These are phyloP conservation scores for Neopestalotiopsis clavispora DNA, from an alignment of 2,329 filamentous ascomycete species.

Conservation along the genomic window DNA sequence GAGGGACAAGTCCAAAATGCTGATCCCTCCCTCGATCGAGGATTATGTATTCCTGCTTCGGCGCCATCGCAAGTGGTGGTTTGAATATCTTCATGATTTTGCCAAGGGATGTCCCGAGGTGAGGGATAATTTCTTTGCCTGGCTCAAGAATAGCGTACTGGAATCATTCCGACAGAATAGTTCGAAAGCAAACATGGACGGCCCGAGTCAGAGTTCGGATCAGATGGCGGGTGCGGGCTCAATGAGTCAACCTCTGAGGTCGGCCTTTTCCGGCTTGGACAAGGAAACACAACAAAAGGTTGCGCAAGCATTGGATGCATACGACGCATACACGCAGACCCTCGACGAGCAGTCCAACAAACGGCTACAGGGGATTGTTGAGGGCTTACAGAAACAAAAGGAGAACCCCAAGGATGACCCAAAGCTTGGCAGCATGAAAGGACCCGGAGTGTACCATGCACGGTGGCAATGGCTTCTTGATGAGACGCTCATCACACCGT, in stretches of 20 bases:
- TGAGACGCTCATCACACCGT: constrained; percentile 70
- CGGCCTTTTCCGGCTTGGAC: constrained; percentile 53
- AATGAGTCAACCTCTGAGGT: constrained; percentile 45
- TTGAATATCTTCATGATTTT: constrained; percentile 74
- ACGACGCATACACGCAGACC: constrained; percentile 62
- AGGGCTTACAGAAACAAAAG: constrained; percentile 19
- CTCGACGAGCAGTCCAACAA: constrained; percentile 58
- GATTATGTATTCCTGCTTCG: constrained; percentile 73
- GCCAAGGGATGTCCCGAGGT: constrained; percentile 71
- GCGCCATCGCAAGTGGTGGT: constrained; percentile 66
- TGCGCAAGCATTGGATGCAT: constrained; percentile 59
- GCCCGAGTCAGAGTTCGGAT: neutral
- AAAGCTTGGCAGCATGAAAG: constrained; percentile 46
- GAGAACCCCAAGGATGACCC: constrained; percentile 22
- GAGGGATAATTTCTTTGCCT: constrained; percentile 62
- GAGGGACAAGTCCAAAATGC: constrained; percentile 36
- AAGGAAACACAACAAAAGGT: constrained; percentile 50
- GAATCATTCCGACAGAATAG: constrained; percentile 51
- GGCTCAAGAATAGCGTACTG: constrained; percentile 61
- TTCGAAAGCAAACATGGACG: no score
- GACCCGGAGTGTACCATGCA: constrained; percentile 74
- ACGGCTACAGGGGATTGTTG: constrained; percentile 63
- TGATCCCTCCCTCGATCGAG: constrained; percentile 63
- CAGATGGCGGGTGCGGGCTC: constrained; percentile 29
- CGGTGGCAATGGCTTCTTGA: constrained; percentile 76